Conservation (phyloP, 2,329 filamentous ascomycete genomes). For the Fusarium fujikuroi region DNA sequence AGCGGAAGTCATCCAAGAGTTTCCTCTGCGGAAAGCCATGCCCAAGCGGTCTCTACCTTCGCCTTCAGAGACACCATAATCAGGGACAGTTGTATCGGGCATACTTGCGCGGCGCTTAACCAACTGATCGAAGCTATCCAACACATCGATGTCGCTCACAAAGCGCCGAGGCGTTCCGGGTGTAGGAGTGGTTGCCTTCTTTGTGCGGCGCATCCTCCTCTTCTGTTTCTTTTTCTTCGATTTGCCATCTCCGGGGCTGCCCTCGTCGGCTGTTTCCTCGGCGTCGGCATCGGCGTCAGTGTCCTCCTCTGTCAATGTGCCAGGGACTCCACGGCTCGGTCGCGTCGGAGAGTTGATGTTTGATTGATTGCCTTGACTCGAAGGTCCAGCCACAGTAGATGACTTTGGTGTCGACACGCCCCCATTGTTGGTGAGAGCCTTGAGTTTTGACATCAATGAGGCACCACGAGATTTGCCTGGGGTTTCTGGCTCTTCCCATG, state of each 20-base stretch:
- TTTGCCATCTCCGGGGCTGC: conserved; percentile 51
- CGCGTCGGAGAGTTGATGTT: conserved; percentile 62
- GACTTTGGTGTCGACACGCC: conserved; percentile 59
- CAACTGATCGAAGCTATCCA: conserved; percentile 57
- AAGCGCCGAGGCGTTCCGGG: conserved; percentile 71
- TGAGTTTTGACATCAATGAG: conserved; percentile 82
- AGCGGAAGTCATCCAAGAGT: conserved; percentile 65
- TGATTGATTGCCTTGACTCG: conserved; percentile 54
- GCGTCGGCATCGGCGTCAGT: conserved; percentile 72
- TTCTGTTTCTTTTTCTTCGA: conserved; percentile 68
- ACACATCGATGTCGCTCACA: conserved; percentile 54
- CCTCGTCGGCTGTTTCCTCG: conserved; percentile 87
- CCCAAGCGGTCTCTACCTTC: conserved; percentile 73
- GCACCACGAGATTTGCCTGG: conserved; percentile 67
- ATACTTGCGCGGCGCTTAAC: conserved; percentile 74
- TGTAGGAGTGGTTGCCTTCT: conserved; percentile 68
- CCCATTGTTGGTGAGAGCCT: conserved; percentile 72
- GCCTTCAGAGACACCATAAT: conserved; percentile 78
- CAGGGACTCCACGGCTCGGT: conserved; percentile 60
- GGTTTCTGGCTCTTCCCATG: conserved; percentile 73
- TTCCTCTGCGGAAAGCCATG: conserved; percentile 64
- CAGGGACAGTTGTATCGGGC: conserved; percentile 67
- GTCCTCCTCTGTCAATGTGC: conserved; percentile 63
- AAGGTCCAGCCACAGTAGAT: conserved; percentile 44
- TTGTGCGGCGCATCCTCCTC: conserved; percentile 68